Percentiles rank a stretch among this genome's conserved stretches.
Evolutionary conservation across 768 basidiomycete genomes (phyloP).

Genomic region (Lactifluus volemus): DNA sequence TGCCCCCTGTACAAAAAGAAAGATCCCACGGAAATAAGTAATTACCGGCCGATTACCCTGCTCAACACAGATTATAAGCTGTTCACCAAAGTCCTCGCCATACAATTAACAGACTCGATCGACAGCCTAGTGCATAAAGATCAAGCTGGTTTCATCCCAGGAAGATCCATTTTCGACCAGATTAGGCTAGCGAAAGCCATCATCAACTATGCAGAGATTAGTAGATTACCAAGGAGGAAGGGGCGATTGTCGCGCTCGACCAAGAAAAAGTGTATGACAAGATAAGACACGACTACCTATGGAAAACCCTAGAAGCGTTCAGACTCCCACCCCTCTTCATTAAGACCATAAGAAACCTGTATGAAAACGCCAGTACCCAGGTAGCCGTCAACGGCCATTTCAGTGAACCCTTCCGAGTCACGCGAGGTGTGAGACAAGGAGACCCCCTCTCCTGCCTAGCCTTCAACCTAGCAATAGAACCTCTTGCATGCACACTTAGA

Average conservation of each 20-base stretch:
- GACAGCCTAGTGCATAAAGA: background rate
- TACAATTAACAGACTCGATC: background rate
- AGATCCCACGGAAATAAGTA: background rate
- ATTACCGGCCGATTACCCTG: conserved; percentile 13
- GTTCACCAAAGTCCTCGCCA: conserved; percentile 16
- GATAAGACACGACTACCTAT: conserved; percentile 14
- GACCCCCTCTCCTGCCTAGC: background rate
- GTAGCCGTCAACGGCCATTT: background rate
- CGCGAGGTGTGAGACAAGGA: background rate
- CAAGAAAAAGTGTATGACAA: conserved; percentile 16
- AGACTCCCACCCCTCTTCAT: background rate
- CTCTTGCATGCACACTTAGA: background rate
- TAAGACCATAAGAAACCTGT: background rate
- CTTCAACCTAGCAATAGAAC: background rate
- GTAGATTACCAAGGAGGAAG: background rate
- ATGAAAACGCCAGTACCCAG: background rate
- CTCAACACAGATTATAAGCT: conserved; percentile 30
- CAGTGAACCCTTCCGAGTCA: background rate
- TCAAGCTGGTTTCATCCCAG: conserved; percentile 10
- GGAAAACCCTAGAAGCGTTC: background rate
- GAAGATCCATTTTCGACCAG: background rate
- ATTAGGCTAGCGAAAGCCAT: background rate
- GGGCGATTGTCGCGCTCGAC: background rate
- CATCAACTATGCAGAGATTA: background rate
- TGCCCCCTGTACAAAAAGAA: conserved; percentile 37